These are phyloP conservation scores for Salinomyces thailandicus DNA, from an alignment of 2,329 filamentous ascomycete species.

Conservation along the genomic window DNA sequence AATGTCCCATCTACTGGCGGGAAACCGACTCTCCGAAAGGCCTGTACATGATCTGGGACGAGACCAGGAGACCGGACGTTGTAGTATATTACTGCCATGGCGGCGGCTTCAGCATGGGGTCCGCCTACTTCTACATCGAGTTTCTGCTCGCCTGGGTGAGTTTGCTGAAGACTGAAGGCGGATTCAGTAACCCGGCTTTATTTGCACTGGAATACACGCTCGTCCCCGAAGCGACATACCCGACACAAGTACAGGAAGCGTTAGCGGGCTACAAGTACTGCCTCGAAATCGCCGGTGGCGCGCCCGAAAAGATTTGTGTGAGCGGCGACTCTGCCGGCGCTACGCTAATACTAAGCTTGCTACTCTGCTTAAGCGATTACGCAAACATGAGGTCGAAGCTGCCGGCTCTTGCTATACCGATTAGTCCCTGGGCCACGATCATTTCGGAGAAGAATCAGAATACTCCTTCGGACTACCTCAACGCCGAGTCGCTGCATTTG, in stretches of 20 bases:
- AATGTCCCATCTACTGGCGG: slow-evolving; percentile 53
- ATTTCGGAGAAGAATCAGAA: slow-evolving; percentile 56
- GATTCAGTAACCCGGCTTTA: slow-evolving; percentile 65
- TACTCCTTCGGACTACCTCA: slow-evolving; percentile 65
- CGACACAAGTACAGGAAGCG: slow-evolving; percentile 61
- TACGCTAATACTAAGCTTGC: slow-evolving; percentile 59
- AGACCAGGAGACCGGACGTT: slow-evolving; percentile 54
- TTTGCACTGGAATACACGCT: slow-evolving; percentile 74
- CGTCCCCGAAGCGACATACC: slow-evolving; percentile 63
- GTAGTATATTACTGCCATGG: slow-evolving; percentile 77
- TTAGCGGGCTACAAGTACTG: slow-evolving; percentile 62
- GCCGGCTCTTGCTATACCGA: slow-evolving; percentile 57
- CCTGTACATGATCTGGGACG: slow-evolving; percentile 58
- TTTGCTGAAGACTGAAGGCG: slow-evolving; percentile 48
- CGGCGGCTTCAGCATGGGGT: slow-evolving; percentile 77
- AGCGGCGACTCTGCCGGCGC: slow-evolving; percentile 73
- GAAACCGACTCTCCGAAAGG: slow-evolving; percentile 45
- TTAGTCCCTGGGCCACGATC: slow-evolving; percentile 73
- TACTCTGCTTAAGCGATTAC: slow-evolving; percentile 54
- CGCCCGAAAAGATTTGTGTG: slow-evolving; percentile 56
- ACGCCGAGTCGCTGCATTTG: slow-evolving; percentile 52
- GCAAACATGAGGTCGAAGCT: slow-evolving; percentile 33
- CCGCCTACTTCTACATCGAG: slow-evolving; percentile 73
- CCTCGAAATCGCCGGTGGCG: slow-evolving; percentile 47
- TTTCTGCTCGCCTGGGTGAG: slow-evolving; percentile 65